Conservation (phyloP, 73 alveolate genomes). For the Symbiodinium pilosum region DNA sequence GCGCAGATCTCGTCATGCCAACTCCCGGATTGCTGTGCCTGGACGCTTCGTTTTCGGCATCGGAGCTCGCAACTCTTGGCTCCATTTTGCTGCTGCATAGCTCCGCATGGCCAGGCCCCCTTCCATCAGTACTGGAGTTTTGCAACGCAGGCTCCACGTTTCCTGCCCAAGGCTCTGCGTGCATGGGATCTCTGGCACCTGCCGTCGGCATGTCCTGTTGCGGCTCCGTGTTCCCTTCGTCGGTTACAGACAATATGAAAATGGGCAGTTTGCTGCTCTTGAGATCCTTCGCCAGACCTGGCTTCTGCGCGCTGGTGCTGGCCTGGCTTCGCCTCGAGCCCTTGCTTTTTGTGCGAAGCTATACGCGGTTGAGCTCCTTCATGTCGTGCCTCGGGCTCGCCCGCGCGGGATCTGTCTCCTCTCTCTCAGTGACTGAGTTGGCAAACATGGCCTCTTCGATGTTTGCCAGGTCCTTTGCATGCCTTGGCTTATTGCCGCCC, state of each 20-base stretch:
- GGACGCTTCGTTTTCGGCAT: not conserved
- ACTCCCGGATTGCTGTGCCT: not conserved
- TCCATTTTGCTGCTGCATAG: not conserved
- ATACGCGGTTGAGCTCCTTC: not conserved
- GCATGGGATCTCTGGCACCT: not conserved
- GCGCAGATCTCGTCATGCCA: not conserved
- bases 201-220: not conserved
- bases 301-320: not conserved
- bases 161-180: not conserved
- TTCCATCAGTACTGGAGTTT: not conserved
- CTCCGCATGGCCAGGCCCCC: not conserved
- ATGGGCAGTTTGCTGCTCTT: not conserved
- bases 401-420: conserved; percentile 12
- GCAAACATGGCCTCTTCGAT: not conserved
- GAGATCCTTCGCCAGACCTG: not conserved
- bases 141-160: not conserved
- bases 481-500: not conserved
- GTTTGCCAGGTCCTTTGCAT: not conserved
- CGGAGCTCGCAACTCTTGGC: not conserved
- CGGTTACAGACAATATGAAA: not conserved
- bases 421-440: not conserved
- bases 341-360: not conserved
- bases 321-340: not conserved
- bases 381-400: not conserved
- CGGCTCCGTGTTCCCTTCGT: not conserved